These are phyloP conservation scores for Cadophora sp. DNA, from an alignment of 2,329 filamentous ascomycete species.

Conservation along the genomic window DNA sequence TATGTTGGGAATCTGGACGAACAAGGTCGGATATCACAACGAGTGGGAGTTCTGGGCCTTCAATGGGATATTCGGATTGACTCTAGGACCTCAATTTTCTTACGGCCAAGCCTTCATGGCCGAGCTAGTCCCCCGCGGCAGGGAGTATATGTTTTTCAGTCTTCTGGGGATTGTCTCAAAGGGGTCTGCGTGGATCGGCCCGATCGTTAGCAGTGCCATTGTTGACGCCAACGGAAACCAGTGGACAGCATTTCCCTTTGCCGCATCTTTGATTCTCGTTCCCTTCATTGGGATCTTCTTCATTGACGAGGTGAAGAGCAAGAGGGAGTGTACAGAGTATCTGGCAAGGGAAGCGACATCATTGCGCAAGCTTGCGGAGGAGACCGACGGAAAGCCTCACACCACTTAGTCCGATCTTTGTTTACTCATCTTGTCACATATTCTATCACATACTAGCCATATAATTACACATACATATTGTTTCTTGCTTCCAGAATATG, in stretches of 20 bases:
- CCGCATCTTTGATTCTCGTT: conserved; percentile 41
- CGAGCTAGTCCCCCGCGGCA: conserved; percentile 42
- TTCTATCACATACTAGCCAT: neutral
- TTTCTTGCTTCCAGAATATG: neutral
- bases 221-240: conserved; percentile 42
- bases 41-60: conserved; percentile 46
- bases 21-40: conserved; percentile 42
- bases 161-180: conserved; percentile 45
- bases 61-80: conserved; percentile 40
- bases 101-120: conserved; percentile 46
- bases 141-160: conserved; percentile 45
- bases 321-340: conserved; percentile 43
- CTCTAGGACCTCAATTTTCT: conserved; percentile 41
- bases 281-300: conserved; percentile 44
- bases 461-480: neutral
- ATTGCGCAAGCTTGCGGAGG: conserved; percentile 34
- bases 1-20: conserved; percentile 44
- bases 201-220: conserved; percentile 44
- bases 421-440: neutral
- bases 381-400: conserved; percentile 2
- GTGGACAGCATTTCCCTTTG: conserved; percentile 42
- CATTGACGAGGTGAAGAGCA: conserved; percentile 42
- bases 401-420: neutral
- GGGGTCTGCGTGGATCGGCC: conserved; percentile 44
- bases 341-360: conserved; percentile 37